Evolutionary conservation across 768 basidiomycete species (phyloP), one percentile per base, ranked within the genome.

Genomic region (Trametes gibbosa): DNA sequence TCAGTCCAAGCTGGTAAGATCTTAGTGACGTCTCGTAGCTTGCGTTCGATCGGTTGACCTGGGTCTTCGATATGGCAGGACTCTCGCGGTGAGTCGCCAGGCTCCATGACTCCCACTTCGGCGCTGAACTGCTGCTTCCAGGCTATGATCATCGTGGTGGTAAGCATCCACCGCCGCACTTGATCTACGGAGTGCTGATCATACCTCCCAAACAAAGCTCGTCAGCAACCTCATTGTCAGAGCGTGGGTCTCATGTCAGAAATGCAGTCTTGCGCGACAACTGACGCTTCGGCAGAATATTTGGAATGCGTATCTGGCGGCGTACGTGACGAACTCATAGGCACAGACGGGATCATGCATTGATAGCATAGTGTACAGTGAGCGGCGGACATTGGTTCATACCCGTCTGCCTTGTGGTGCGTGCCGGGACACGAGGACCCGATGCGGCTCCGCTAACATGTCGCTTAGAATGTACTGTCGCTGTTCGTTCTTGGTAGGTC

Each of bases 161-260:
- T 62, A 5, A 37, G 63, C 56, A 14, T 8, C 21, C 12, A 13
- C 21, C n/a, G 2, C 12, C 19, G 19, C 19, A 3, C 43, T 21
- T 24, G 19, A 13, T 10, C 21, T 23, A 23, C 43, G 6, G 25
- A n/a, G 37, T 12, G 1, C 7, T 17, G 13, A 23, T 24, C 14
- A 53, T 4, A 27, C 14, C 3, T 6, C n/a, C 14, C 25, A 7
- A 27, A 43, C 40, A 5, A 48, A 65, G 64, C 59, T 54, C 25
- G 17, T 60, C 25, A 65, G 64, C 47, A 65, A 65, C 50, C 39
- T 46, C 42, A 50, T 65, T 13, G 64, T 65, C 7, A 54, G 64
- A 34, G 64, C 54, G 64, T 65, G 27, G 27, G 58, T 50, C 5
- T 16, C 19, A 21, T n/a, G 23, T 25, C 3, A 17, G 2, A 19